Evolutionary conservation across 2,329 filamentous ascomycete species (phyloP).

Genomic region (Clonostachys rhizophaga): DNA sequence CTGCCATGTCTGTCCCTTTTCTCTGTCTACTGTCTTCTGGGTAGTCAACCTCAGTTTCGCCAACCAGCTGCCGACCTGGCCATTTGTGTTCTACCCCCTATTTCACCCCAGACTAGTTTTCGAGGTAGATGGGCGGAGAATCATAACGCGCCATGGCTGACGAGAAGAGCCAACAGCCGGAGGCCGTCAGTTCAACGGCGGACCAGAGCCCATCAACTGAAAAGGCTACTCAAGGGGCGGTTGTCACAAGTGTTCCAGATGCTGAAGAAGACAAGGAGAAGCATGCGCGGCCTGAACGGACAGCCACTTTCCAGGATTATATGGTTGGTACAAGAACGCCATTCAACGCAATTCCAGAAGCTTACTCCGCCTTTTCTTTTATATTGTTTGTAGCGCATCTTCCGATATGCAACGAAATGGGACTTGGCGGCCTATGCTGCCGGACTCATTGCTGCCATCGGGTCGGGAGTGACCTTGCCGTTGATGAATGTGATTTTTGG

Average conservation of each 20-base stretch:
- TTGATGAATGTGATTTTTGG: constrained; percentile 58
- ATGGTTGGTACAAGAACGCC: constrained; percentile 9
- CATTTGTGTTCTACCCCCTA: no score
- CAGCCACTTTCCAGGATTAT: constrained; percentile 35
- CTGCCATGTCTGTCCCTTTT: no score
- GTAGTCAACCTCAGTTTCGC: no score
- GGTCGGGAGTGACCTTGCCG: constrained; percentile 49
- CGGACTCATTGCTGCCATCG: constrained; percentile 42
- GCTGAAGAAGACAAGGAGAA: constrained; percentile 4
- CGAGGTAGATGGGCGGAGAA: no score
- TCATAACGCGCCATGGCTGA: not conserved
- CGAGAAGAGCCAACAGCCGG: not conserved
- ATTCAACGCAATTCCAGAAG: not conserved
- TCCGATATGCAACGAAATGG: constrained; percentile 47
- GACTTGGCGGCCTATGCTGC: constrained; percentile 42
- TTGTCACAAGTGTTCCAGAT: not conserved
- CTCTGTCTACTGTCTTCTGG: no score
- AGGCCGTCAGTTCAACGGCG: not conserved
- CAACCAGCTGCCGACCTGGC: no score
- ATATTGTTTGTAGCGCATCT: constrained; percentile 33
- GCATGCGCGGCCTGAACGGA: constrained; percentile 31
- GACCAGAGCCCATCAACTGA: not conserved
- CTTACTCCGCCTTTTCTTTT: constrained; percentile 3
- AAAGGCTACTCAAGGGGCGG: not conserved
- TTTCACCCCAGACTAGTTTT: no score